Base-by-base conservation (phyloP, 1,284 basidiomycete genomes). In the Naganishia liquefaciens region DNA sequence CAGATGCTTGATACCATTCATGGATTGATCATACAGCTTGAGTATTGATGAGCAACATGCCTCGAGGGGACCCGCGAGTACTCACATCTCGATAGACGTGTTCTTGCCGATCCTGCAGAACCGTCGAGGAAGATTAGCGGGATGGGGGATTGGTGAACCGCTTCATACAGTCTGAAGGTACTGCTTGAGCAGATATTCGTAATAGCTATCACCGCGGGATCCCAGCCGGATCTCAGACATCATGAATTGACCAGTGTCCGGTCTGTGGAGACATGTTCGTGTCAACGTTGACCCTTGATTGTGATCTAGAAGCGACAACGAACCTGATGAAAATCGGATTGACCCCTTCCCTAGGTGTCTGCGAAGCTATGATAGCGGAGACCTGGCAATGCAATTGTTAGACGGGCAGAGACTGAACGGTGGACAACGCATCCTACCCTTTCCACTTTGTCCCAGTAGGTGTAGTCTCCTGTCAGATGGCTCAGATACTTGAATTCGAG, bases 141-240 rank as follows among this genome's bases (percentile, higher is more conserved):
- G 52, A 70, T 58, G 17, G 64, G 42, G 4, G 25, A 19, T 3
- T 27, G 44, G 13, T 13, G 44, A 49, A 27, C 7, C 39, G 52
- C 37, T 73, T 5, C 82, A 71, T 70, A 89, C 89, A 15, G 89
- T 90, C 73, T 90, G 89, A 7, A 90, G 76, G 70, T 87, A 89
- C 72, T 90, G 88, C 73, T 93, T 93, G 85, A 93, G 73, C 30
- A 96, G 81, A 74, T 95, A 95, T 77, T 97, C 94, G 76, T 96
- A 98, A 80, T 89, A 97, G 5, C 91, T 94, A 78, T 98, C 94
- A 25, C 90, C 94, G 33, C 94, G 84, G 19, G 92, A 94, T 10
- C 94, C 94, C 17, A 97, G 83, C 10, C 94, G 87, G 67, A 98
- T 90, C 43, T 89, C 86, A 23, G 88, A 87, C 11, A 85, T 80